phyloP scores from a whole-genome alignment of 257 asterid species.

The Ajuga chamaepitys region DNA sequence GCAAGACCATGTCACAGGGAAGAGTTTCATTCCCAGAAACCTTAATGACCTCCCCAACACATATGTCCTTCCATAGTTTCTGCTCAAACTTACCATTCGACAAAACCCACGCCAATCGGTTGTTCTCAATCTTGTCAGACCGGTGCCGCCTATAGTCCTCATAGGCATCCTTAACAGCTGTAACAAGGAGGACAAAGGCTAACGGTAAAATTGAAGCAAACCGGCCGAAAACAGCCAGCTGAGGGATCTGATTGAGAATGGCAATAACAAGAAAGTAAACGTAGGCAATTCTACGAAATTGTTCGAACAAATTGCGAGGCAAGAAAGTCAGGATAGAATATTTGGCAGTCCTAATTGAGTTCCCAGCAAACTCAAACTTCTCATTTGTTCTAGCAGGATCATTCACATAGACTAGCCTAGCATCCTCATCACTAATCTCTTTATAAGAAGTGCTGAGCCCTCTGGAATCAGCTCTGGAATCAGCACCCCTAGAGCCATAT shows the following conservation, averaged over 20 bases:
- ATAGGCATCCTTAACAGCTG: conserved; percentile 90
- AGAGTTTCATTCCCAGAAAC: conserved; percentile 59
- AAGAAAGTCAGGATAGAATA: conserved; percentile 77
- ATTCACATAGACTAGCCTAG: conserved; percentile 63
- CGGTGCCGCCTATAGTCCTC: conserved; percentile 91
- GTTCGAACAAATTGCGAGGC: conserved; percentile 88
- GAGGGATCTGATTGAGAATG: conserved; percentile 92
- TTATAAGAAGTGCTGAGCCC: conserved; percentile 65
- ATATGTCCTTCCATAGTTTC: conserved; percentile 75
- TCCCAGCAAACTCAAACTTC: conserved; percentile 58
- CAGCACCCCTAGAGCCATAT: conserved; percentile 75
- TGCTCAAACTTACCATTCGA: conserved; percentile 43
- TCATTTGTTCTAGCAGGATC: conserved; percentile 68
- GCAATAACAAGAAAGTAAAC: conserved; percentile 89
- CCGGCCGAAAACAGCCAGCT: conserved; percentile 97
- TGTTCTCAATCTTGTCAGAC: conserved; percentile 86
- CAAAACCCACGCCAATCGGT: conserved; percentile 58
- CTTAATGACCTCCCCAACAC: conserved; percentile 76
- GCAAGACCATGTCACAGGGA: conserved; percentile 96
- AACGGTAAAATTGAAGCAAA: conserved; percentile 79
- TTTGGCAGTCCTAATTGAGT: conserved; percentile 68
- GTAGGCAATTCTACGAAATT: conserved; percentile 96
- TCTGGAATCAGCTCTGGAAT: conserved; percentile 69
- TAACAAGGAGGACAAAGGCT: conserved; percentile 75
- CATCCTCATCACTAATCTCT: conserved; percentile 84